Percentiles rank a stretch among this genome's conserved stretches.
These are phyloP conservation scores for Chlamydomonas sp. DNA, from an alignment of 139 green algal species.

Conservation along the genomic window DNA sequence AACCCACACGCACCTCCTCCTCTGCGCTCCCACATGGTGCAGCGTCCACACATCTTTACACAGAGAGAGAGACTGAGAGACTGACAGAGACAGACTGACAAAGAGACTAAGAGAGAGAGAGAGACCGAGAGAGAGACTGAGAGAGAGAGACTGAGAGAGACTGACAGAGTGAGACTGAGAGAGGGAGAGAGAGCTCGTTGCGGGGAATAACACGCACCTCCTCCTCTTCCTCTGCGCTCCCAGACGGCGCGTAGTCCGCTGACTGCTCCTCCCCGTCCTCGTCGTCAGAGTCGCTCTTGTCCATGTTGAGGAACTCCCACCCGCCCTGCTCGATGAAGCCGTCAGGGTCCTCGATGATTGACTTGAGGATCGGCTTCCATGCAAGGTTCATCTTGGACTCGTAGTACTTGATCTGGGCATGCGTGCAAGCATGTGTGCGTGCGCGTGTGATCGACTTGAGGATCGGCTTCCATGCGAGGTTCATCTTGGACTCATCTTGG, in stretches of 20 bases:
- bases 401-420: conserved; percentile 94
- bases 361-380: conserved; percentile 97
- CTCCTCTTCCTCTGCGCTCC: conserved; percentile 52
- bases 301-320: conserved; percentile 95
- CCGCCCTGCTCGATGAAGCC: conserved; percentile 83
- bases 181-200: no score
- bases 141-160: no score
- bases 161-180: no score
- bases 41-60: no score
- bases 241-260: conserved; percentile 59
- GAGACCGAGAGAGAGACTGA: no score
- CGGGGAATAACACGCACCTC: conserved; percentile 20
- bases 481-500: conserved; percentile 96
- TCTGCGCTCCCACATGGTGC: no score
- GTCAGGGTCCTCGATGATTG: conserved; percentile 70
- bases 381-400: conserved; percentile 96
- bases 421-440: no score
- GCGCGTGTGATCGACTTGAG: conserved; percentile 79
- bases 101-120: no score
- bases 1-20: no score
- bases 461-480: conserved; percentile 97
- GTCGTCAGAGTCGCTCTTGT: conserved; percentile 67
- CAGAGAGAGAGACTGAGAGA: no score
- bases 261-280: conserved; percentile 58
- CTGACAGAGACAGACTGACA: no score